Evolutionary conservation across 2,329 filamentous ascomycete species (phyloP), one percentile per base, ranked within the genome.

Genomic region (Cladosporium sp.): DNA sequence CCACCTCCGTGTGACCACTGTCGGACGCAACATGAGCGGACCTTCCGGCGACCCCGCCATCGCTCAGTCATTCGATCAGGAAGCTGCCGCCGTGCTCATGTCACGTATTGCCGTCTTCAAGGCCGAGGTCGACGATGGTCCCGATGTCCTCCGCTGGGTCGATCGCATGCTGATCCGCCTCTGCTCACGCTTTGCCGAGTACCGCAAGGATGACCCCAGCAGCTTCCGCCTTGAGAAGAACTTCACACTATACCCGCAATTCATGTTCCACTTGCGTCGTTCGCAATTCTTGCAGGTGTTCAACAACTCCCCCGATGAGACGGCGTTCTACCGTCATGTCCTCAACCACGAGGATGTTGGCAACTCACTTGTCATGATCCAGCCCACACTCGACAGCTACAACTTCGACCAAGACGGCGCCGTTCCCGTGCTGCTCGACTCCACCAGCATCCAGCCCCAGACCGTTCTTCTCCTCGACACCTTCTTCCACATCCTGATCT

Each of bases 401-500:
- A 96, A 93, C 1, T 93, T 99, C 76, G 94, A 98, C 72, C 92
- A 97, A 74, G 94, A 98, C 68, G 93, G 93, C 30, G 90, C 92
- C 57, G 88, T 93, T 70, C 94, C 95, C 1, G 95, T 99, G n/a
- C 83, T 99, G 28, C 86, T 99, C 41, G 95, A 99, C 78, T 98
- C 94, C 15, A 93, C 93, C 41, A 97, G 93, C 6, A 99, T 99
- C 73, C 94, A 98, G 76, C 90, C 93, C 11, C 92, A 93, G 26
- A 96, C 97, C 67, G 92, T 98, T 68, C 86, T 99, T 60, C 88
- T 99, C 12, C 89, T 99, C 65, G 95, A 99, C 75, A 98, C 95
- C 0, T 99, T 99, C 84, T 99, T 99, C 87, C 95, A 99, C 78
- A 99, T 99, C 68, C 87, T 99, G 65, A 99, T 99, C 73, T 99